Percentiles rank a stretch among this genome's conserved stretches.
Conservation (phyloP, 75 land plant genomes). For the Pinus tabuliformis region DNA sequence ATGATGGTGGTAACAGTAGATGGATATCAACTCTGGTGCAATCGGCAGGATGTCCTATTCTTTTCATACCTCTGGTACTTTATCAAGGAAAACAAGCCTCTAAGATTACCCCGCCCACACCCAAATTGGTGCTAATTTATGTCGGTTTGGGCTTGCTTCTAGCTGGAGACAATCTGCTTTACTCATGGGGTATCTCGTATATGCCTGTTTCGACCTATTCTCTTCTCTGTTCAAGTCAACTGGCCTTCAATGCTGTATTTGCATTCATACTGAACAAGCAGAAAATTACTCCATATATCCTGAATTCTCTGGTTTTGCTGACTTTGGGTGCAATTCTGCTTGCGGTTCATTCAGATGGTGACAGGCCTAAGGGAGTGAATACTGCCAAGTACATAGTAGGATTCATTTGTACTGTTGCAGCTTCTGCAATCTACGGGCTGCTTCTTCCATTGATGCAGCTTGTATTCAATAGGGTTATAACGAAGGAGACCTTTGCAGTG, state of each 20-base stretch:
- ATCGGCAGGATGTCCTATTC: conserved; percentile 37
- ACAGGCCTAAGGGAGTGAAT: conserved; percentile 4
- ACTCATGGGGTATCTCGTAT: conserved; percentile 40
- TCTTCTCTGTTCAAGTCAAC: conserved; percentile 46
- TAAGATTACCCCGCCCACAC: conserved; percentile 6
- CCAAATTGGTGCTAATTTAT: conserved; percentile 21
- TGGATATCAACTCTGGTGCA: conserved; percentile 49
- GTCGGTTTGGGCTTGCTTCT: conserved; percentile 27
- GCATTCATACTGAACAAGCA: conserved; percentile 41
- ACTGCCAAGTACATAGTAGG: conserved; percentile 25
- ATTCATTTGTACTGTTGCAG: conserved; percentile 36
- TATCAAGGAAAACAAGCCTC: background rate
- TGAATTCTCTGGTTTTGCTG: conserved; percentile 54
- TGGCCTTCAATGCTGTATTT: conserved; percentile 61
- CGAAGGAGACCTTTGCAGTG: conserved; percentile 14
- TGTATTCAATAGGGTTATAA: conserved; percentile 25
- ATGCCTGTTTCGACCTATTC: conserved; percentile 58
- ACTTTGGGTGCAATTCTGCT: conserved; percentile 49
- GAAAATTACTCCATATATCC: conserved; percentile 33
- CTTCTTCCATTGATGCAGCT: conserved; percentile 39
- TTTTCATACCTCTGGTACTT: conserved; percentile 19
- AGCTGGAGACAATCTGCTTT: conserved; percentile 31
- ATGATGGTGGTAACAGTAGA: conserved; percentile 51
- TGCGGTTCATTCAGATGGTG: conserved; percentile 21
- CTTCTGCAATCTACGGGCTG: conserved; percentile 37